Evolutionary conservation across 306 rosid species (phyloP), one percentile per base, ranked within the genome.

Genomic region (Pterocarpus santalinus): DNA sequence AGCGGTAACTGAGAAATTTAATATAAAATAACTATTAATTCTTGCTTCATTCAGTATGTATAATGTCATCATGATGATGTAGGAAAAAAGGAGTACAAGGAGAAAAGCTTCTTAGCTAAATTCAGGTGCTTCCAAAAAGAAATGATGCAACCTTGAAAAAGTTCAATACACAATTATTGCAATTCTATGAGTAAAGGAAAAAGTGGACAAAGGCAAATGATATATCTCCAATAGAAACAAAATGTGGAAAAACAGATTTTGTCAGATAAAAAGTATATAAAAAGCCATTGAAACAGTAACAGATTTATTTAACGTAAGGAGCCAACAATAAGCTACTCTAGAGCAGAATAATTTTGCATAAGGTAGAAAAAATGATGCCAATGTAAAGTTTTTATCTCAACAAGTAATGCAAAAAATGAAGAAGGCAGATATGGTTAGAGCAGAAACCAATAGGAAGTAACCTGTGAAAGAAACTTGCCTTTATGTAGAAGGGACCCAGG

Each of bases 401-500:
- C 71, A 69, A 79, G 41, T 53, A 75, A 56, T 36, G 30, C 75
- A 62, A 34, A 51, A 57, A 85, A 69, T 43, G 39, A 79, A 22
- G 68, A 8, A 43, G 8, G 33, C 44, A 69, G 36, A 44, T 4
- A 36, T 62, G 43, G 79, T 32, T 52, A 53, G 72, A 73, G 36
- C 69, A 69, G 58, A 73, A 76, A 73, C 56, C 67, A 58, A 57
- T 47, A 73, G 70, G 72, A 83, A 71, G 72, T 86, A 80, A 72
- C 64, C 51, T 1, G 62, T 11, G 2, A 68, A 72, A 87, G 82
- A 64, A 75, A 83, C 93, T 93, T 91, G 83, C 99, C 99, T 95
- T 95, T 76, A 90, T 65, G 82, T 95, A 95, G 93, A 95, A 95
- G 77, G 99, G 99, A 75, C 99, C 99, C 92, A 95, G 83, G 71